A percentile compares a stretch with the other conserved stretches of the same genome.
These are phyloP conservation scores for Toxoplasma gondii DNA, from an alignment of 169 alveolate species.

Conservation along the genomic window DNA sequence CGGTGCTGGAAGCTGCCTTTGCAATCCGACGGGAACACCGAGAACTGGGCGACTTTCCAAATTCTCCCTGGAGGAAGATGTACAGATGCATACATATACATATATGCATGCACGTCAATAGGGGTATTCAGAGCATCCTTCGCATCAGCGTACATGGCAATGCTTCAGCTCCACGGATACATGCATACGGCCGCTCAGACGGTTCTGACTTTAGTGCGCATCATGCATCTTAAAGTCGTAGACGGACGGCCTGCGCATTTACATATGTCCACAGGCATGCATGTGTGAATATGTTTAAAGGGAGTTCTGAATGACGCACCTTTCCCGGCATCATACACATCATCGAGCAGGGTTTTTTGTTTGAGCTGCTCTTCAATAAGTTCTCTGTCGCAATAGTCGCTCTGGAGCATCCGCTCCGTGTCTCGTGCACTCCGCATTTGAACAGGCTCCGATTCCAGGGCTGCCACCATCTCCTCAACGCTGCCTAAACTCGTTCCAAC, in stretches of 20 bases:
- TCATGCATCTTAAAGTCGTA: too few species aligned
- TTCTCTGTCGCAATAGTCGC: conserved; percentile 32
- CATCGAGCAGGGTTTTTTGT: conserved; percentile 16
- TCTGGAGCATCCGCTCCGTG: conserved; percentile 31
- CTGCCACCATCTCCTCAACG: not conserved
- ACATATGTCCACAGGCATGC: too few species aligned
- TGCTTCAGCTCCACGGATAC: too few species aligned
- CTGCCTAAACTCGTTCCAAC: not conserved
- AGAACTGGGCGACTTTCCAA: conserved; percentile 37
- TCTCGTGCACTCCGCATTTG: conserved; percentile 19
- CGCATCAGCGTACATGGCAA: too few species aligned
- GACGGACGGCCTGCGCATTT: too few species aligned
- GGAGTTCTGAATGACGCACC: not conserved
- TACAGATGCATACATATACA: too few species aligned
- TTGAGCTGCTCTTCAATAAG: conserved; percentile 22
- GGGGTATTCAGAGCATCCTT: too few species aligned
- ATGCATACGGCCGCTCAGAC: too few species aligned
- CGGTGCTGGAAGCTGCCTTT: conserved; percentile 48
- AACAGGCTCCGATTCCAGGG: conserved; percentile 1
- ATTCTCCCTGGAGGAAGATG: not conserved
- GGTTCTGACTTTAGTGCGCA: too few species aligned
- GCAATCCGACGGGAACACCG: conserved; percentile 42
- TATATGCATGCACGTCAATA: too few species aligned
- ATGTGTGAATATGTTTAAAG: too few species aligned
- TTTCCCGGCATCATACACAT: conserved; percentile 2